phyloP scores from a whole-genome alignment of 805 yeast species.

The Scheffersomyces spartinae region DNA sequence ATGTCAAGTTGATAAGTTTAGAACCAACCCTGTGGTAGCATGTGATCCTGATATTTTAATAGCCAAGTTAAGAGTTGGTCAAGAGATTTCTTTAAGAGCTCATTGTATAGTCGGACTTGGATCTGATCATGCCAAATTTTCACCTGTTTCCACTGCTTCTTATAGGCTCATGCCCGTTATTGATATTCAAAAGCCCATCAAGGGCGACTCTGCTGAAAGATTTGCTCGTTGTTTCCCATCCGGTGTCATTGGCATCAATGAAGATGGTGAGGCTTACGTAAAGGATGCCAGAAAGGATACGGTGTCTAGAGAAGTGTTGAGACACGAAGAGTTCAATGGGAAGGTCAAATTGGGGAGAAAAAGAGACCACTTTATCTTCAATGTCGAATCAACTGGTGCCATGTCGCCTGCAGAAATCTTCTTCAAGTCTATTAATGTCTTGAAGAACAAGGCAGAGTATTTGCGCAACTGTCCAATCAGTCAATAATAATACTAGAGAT shows the following conservation, averaged over 20 bases:
- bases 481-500: no score
- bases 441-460: constrained; percentile 76
- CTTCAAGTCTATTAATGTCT: constrained; percentile 75
- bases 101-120: constrained; percentile 91
- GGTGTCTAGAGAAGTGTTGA: constrained; percentile 89
- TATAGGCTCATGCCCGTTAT: constrained; percentile 87
- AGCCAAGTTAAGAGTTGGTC: constrained; percentile 94
- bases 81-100: constrained; percentile 81
- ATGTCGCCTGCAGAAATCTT: constrained; percentile 96
- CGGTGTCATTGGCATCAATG: constrained; percentile 77
- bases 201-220: constrained; percentile 63
- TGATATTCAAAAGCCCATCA: constrained; percentile 61
- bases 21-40: constrained; percentile 56
- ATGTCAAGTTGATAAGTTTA: constrained; percentile 62
- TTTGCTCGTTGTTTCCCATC: constrained; percentile 87
- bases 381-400: constrained; percentile 92
- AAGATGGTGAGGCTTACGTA: constrained; percentile 62
- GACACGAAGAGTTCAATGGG: constrained; percentile 84
- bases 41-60: constrained; percentile 81
- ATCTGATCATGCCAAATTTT: constrained; percentile 91
- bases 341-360: constrained; percentile 85
- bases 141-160: constrained; percentile 95
- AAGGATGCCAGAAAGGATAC: constrained; percentile 91
- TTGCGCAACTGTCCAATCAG: constrained; percentile 70
- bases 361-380: constrained; percentile 88